Evolutionary conservation across 108 stramenopile genomes (phyloP), one percentile per base, ranked within the genome.

Genomic region (Pseudonitzschia pungens): DNA sequence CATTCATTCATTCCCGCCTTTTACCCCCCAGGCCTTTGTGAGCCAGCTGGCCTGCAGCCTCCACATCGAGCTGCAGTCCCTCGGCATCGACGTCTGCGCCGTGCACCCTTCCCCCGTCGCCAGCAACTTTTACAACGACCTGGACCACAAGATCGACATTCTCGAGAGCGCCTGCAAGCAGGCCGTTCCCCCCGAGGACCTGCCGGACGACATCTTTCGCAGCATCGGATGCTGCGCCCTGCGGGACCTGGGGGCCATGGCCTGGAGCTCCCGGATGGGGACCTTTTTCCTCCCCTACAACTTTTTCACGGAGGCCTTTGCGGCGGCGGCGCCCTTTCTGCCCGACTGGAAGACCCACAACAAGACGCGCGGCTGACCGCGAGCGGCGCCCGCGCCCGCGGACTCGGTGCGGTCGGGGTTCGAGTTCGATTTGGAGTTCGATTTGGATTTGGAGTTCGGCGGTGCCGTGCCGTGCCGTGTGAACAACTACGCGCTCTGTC

Each of bases 81-180:
- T 92, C 66, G 98, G 98, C 31, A 98, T 99, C 77, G 99, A 99
- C 79, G 96, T 99, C 6, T 87, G 93, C 53, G 96, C 97, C 1
- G 90, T 99, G 0, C 98, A 99, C 87, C 99, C 99, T 0, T 93
- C 91, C 21, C 99, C 99, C 0, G 99, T 99, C 0, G 90, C 90
- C 22, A 91, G 89, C 79, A 92, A 96, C 71, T 99, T 99, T 87
- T 99, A 98, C 81, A 86, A 89, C 63, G 80, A 94, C 59, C 85
- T 96, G 57, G 92, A 94, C 72, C 92, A 96, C 72, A 94, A 94
- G 85, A 91, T 96, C 78, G 93, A 96, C 36, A 77, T 94, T 59
- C 86, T 96, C 85, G 96, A 96, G 59, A 85, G 85, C 24, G 95
- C 94, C 20, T 92, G 96, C 67, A 92, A 96, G 69, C 69, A 80